These are phyloP conservation scores for Curvularia spicifera DNA, from an alignment of 2,329 filamentous ascomycete species.

Conservation along the genomic window DNA sequence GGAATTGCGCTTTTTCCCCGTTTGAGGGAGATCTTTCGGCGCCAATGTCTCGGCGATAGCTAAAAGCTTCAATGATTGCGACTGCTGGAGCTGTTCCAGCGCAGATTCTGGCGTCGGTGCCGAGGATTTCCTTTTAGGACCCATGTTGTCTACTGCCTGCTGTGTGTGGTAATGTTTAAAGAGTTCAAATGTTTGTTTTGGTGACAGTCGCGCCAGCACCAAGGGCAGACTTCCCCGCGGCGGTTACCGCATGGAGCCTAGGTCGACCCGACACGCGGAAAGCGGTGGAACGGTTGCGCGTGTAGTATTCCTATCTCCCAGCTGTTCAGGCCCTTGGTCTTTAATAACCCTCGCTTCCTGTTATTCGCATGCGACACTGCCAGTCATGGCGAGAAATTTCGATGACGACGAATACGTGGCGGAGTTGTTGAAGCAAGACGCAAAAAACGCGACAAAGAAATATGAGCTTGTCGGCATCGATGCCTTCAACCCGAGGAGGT, in stretches of 20 bases:
- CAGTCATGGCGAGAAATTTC: slow-evolving; percentile 31
- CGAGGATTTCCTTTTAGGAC: slow-evolving; percentile 32
- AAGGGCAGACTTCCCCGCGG: slow-evolving; percentile 32
- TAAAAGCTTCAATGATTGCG: slow-evolving; percentile 72
- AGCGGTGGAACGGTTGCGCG: slow-evolving; percentile 13
- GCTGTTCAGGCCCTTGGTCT: slow-evolving; percentile 2
- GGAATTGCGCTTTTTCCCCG: slow-evolving; percentile 50
- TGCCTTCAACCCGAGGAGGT: slow-evolving; percentile 66
- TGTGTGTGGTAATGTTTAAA: slow-evolving; percentile 6
- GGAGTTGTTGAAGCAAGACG: slow-evolving; percentile 78
- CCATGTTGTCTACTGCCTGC: slow-evolving; percentile 29
- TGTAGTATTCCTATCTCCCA: not conserved
- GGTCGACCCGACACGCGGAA: not conserved
- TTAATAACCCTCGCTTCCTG: not conserved
- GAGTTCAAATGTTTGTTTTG: slow-evolving; percentile 40
- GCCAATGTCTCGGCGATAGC: slow-evolving; percentile 77
- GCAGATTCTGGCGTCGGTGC: slow-evolving; percentile 38
- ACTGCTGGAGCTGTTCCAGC: slow-evolving; percentile 63
- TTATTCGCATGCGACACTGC: not conserved
- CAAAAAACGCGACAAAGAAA: slow-evolving; percentile 72
- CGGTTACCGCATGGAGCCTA: slow-evolving; percentile 23
- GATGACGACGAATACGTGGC: slow-evolving; percentile 79
- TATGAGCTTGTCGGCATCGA: slow-evolving; percentile 78
- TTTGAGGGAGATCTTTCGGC: slow-evolving; percentile 55
- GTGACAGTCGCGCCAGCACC: slow-evolving; percentile 16